A percentile compares a stretch with the other conserved stretches of the same genome.
These are phyloP conservation scores for Simmondsia chinensis DNA, from an alignment of 148 eudicot species.

Conservation along the genomic window DNA sequence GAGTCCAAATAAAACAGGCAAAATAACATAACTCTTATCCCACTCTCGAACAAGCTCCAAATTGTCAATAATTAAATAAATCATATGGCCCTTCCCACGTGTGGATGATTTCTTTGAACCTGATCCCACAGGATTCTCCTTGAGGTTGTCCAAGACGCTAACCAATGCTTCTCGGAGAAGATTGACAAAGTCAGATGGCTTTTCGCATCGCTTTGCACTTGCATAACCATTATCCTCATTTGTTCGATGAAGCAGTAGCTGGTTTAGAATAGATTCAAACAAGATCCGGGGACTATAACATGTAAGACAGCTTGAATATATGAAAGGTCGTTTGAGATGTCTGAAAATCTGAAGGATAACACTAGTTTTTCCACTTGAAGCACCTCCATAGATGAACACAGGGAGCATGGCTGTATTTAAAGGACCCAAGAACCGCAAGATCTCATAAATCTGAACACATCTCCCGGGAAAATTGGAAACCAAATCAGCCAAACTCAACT, in stretches of 20 bases:
- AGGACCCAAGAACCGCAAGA: slow-evolving; percentile 61
- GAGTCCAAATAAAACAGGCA: slow-evolving; percentile 73
- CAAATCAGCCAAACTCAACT: slow-evolving; percentile 43
- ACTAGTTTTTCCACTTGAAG: slow-evolving; percentile 83
- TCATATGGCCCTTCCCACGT: slow-evolving; percentile 48
- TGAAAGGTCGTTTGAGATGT: slow-evolving; percentile 66
- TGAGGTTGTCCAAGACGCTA: slow-evolving; percentile 40
- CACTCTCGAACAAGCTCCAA: slow-evolving; percentile 71
- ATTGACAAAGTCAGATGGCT: slow-evolving; percentile 77
- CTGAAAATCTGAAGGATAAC: slow-evolving; percentile 45
- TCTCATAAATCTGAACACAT: slow-evolving; percentile 41
- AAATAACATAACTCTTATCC: slow-evolving; percentile 66
- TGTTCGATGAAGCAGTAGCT: slow-evolving; percentile 60
- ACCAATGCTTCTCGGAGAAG: slow-evolving; percentile 48
- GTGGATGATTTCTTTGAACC: slow-evolving; percentile 31
- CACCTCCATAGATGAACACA: slow-evolving; percentile 69
- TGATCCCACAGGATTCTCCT: slow-evolving; percentile 25
- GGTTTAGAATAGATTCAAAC: slow-evolving; percentile 80
- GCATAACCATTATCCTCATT: slow-evolving; percentile 47
- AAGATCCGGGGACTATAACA: slow-evolving; percentile 80
- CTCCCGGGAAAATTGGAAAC: slow-evolving; percentile 60
- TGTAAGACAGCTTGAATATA: slow-evolving; percentile 63
- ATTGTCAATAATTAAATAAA: slow-evolving; percentile 73
- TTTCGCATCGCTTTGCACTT: slow-evolving; percentile 78
- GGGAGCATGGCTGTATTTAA: slow-evolving; percentile 63